Evolutionary conservation across 805 yeast genomes (phyloP).

Genomic region (Candida sakaeoensis): DNA sequence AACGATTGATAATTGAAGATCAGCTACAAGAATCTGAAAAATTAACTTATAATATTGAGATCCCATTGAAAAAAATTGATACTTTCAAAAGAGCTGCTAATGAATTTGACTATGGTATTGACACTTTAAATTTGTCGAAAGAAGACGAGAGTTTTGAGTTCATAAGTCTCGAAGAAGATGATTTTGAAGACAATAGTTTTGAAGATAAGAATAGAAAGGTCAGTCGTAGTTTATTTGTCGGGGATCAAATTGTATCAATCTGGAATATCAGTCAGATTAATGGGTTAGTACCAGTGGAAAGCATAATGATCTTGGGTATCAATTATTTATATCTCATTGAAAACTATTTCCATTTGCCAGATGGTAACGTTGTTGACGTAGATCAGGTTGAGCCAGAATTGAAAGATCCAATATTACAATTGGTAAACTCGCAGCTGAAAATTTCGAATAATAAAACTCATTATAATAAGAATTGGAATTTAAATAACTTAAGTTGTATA

Average conservation of each 20-base stretch:
- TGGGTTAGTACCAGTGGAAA: slow-evolving; percentile 76
- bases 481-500: slow-evolving; percentile 56
- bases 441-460: slow-evolving; percentile 33
- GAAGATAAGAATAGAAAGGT: slow-evolving; percentile 77
- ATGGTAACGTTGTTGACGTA: slow-evolving; percentile 55
- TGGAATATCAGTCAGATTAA: slow-evolving; percentile 74
- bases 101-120: slow-evolving; percentile 20
- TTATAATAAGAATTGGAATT: slow-evolving; percentile 55
- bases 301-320: slow-evolving; percentile 67
- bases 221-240: slow-evolving; percentile 60
- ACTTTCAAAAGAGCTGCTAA: slow-evolving; percentile 11
- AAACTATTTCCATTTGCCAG: slow-evolving; percentile 57
- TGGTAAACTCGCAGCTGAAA: slow-evolving; percentile 51
- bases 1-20: slow-evolving; percentile 53
- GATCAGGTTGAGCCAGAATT: slow-evolving; percentile 58
- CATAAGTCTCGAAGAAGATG: slow-evolving; percentile 23
- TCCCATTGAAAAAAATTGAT: slow-evolving; percentile 28
- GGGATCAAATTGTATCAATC: slow-evolving; percentile 66
- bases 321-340: slow-evolving; percentile 65
- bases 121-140: slow-evolving; percentile 22
- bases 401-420: slow-evolving; percentile 66
- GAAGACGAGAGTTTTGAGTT: slow-evolving; percentile 39
- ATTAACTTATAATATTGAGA: slow-evolving; percentile 37
- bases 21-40: slow-evolving; percentile 44
- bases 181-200: slow-evolving; percentile 15